phyloP scores from a whole-genome alignment of 306 rosid species.

The Lotus japonicus region DNA sequence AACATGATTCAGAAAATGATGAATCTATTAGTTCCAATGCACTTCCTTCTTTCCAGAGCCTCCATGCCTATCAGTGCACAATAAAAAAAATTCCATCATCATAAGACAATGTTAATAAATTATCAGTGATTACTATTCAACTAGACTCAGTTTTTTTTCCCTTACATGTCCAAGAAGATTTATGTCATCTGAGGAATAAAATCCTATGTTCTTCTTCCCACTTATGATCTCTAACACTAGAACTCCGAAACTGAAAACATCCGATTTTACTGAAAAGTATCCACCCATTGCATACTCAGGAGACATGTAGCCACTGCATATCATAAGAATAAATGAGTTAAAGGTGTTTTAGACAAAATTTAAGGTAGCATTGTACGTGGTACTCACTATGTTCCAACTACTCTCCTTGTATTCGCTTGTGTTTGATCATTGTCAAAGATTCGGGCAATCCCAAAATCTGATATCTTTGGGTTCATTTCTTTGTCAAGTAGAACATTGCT shows the following conservation, averaged over 20 bases:
- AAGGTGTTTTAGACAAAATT: not conserved
- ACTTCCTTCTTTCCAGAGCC: constrained; percentile 46
- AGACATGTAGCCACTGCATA: constrained; percentile 57
- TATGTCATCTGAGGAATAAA: constrained; percentile 35
- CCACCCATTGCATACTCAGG: constrained; percentile 75
- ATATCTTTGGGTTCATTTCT: constrained; percentile 56
- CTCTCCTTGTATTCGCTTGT: constrained; percentile 48
- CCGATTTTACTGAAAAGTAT: constrained; percentile 52
- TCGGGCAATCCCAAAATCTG: constrained; percentile 71
- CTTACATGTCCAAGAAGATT: constrained; percentile 57
- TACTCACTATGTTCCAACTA: constrained; percentile 72
- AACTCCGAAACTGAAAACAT: constrained; percentile 64
- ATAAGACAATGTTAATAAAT: constrained; percentile 3
- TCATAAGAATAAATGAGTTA: not conserved
- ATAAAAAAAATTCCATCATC: not conserved
- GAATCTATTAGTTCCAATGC: constrained; percentile 48
- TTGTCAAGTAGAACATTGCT: constrained; percentile 58
- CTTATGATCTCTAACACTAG: constrained; percentile 48
- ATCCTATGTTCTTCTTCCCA: constrained; percentile 52
- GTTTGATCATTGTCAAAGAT: constrained; percentile 46
- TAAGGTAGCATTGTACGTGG: not conserved
- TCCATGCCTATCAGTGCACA: constrained; percentile 61
- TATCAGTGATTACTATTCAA: not conserved
- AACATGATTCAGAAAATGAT: constrained; percentile 27
- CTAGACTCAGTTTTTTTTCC: not conserved